Conservation (phyloP, 495 filamentous ascomycete species). For the Penicillium alfredii region DNA sequence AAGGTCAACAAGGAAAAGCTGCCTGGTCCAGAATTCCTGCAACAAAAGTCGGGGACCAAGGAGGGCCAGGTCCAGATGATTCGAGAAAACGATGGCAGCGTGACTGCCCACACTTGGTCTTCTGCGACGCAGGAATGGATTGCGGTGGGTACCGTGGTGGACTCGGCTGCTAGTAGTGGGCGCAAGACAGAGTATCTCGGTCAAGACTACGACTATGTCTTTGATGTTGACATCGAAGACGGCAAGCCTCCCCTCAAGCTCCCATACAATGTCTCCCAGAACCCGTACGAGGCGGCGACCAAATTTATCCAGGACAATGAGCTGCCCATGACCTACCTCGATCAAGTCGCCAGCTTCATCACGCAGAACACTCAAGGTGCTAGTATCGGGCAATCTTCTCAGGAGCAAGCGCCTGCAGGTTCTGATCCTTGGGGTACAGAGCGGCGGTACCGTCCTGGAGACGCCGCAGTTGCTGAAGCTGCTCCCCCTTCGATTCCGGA, state of each 20-base stretch:
- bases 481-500: slow-evolving; percentile 28
- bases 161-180: slow-evolving; percentile 75
- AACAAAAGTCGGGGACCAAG: slow-evolving; percentile 73
- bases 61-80: slow-evolving; percentile 95
- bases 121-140: slow-evolving; percentile 63
- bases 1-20: slow-evolving; percentile 86
- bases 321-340: slow-evolving; percentile 81
- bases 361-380: slow-evolving; percentile 81
- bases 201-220: slow-evolving; percentile 94
- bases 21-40: slow-evolving; percentile 78
- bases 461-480: slow-evolving; percentile 34
- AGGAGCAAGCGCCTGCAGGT: slow-evolving; percentile 37
- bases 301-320: slow-evolving; percentile 92
- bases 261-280: slow-evolving; percentile 87
- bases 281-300: slow-evolving; percentile 85
- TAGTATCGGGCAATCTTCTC: slow-evolving; percentile 56
- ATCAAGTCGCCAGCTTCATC: slow-evolving; percentile 94
- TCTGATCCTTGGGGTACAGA: slow-evolving; percentile 75
- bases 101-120: slow-evolving; percentile 82
- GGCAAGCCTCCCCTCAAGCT: slow-evolving; percentile 91
- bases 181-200: slow-evolving; percentile 69
- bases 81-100: slow-evolving; percentile 65
- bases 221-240: slow-evolving; percentile 96
- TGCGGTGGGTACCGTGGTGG: slow-evolving; percentile 88
- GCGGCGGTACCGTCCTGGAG: slow-evolving; percentile 69